Base-by-base conservation (phyloP, 2,329 filamentous ascomycete genomes). In the Stenocarpella maydis region DNA sequence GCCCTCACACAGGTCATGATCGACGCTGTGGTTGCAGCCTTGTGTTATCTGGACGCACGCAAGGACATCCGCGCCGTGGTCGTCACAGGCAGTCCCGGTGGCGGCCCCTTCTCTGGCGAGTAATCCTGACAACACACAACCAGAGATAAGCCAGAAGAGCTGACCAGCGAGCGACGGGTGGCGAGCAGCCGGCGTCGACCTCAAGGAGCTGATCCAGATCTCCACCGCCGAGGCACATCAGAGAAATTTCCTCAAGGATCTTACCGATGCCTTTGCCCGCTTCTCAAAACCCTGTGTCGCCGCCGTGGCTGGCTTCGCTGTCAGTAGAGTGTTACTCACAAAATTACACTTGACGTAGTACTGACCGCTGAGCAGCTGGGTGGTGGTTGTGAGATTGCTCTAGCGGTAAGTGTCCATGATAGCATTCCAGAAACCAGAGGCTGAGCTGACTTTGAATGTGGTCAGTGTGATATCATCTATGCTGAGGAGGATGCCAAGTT, bases 1-100 rank as follows among this genome's bases (percentile, higher is more conserved):
- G 87, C 88, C 12, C 83, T 90, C 69, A 88, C 86, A 2, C 79
- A 82, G 67, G 76, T 77, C 55, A 83, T 88, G 78, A 84, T 87
- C 72, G 58, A 63, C 37, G 9, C 12, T 28, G 19, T 87, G 5
- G 74, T 82, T 19, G 71, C 61, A 74, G 63, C 74, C 80, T 43
- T 73, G 60, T 60, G 66, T 52, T 49, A 76, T 71, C 31, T 74
- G 74, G 55, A 73, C 47, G 47, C n/a, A 17, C 19, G 49, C 26
- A 75, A 77, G 47, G 54, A 74, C 4, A 75, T 82, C 53, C 76
- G 77, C 45, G 80, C 74, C 28, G 77, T 83, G 24, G 75, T 83
- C 34, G 68, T 83, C 43, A 79, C 81, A 12, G 81, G 81, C 21
- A 76, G 74, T 24, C 71, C 71, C 8, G 58, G 43, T 24, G 73